A percentile compares a stretch with the other conserved stretches of the same genome.
These are phyloP conservation scores for Buddleja alternifolia DNA, from an alignment of 257 asterid genomes.

Conservation along the genomic window DNA sequence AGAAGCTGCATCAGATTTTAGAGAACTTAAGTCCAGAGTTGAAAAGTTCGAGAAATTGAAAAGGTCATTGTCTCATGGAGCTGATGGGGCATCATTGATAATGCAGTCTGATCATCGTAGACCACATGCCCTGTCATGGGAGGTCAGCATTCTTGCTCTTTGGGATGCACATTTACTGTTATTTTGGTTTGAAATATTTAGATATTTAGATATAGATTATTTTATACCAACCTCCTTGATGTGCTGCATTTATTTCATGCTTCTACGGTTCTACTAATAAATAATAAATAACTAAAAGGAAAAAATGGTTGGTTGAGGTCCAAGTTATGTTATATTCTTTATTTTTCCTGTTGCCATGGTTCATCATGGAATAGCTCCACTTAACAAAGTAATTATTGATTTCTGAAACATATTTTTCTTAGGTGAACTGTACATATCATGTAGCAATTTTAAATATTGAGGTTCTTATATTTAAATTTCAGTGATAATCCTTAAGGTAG, in stretches of 20 bases:
- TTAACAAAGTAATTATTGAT: not conserved
- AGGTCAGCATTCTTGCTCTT: conserved; percentile 63
- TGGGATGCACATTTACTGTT: conserved; percentile 13
- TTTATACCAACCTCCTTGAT: conserved; percentile 16
- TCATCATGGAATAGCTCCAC: conserved; percentile 9
- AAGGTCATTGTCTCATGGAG: conserved; percentile 57
- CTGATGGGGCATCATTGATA: conserved; percentile 58
- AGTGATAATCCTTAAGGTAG: conserved; percentile 16
- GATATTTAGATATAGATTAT: not conserved
- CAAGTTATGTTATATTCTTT: not conserved
- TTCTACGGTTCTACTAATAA: conserved; percentile 11
- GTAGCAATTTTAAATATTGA: conserved; percentile 12
- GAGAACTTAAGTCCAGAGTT: conserved; percentile 80
- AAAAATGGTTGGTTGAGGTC: conserved; percentile 11
- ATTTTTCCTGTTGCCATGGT: not conserved
- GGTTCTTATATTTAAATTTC: conserved; percentile 5
- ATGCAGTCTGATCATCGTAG: conserved; percentile 94
- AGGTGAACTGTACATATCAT: conserved; percentile 17
- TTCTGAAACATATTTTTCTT: conserved; percentile 18
- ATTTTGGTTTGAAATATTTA: conserved; percentile 17
- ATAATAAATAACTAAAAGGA: not conserved
- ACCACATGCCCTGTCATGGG: conserved; percentile 99
- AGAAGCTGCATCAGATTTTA: conserved; percentile 95
- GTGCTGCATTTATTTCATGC: conserved; percentile 15
- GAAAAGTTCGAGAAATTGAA: conserved; percentile 86